Conservation (phyloP, 768 basidiomycete genomes). For the Nidularia sp. region DNA sequence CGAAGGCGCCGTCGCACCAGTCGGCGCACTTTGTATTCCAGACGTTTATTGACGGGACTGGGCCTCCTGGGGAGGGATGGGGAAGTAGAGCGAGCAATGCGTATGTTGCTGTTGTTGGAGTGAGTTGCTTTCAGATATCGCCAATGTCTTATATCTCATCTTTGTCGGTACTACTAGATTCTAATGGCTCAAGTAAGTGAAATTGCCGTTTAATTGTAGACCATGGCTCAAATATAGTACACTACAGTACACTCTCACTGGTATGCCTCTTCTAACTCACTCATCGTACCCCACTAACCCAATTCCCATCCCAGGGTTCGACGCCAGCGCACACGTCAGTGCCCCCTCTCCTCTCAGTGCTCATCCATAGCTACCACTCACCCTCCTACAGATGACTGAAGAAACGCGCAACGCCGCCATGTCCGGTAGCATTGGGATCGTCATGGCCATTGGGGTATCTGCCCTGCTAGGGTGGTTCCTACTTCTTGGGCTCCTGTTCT, state of each 20-base stretch:
- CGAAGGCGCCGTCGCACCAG: constrained; percentile 68
- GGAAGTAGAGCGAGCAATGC: constrained; percentile 59
- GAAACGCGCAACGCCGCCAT: constrained; percentile 70
- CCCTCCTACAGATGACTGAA: constrained; percentile 57
- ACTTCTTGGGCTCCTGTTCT: constrained; percentile 67
- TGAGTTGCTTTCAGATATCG: constrained; percentile 12
- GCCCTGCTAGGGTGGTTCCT: constrained; percentile 76
- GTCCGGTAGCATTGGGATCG: constrained; percentile 64
- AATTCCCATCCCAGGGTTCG: constrained; percentile 44
- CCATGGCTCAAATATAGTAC: background rate
- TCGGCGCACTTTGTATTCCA: constrained; percentile 66
- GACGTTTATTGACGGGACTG: constrained; percentile 69
- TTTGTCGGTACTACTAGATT: constrained; percentile 27
- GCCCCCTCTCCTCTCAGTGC: background rate
- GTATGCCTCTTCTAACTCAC: constrained; percentile 21
- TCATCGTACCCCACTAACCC: background rate
- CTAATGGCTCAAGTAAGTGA: constrained; percentile 58
- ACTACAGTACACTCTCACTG: constrained; percentile 60
- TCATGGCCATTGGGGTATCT: constrained; percentile 70
- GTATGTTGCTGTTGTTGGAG: constrained; percentile 69
- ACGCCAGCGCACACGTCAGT: constrained; percentile 67
- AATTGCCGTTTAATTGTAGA: background rate
- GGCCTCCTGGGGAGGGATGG: constrained; percentile 52
- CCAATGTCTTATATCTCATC: background rate
- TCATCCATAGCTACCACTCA: background rate